phyloP scores from a whole-genome alignment of 345 rosid genomes.

The Bruguiera parviflora region DNA sequence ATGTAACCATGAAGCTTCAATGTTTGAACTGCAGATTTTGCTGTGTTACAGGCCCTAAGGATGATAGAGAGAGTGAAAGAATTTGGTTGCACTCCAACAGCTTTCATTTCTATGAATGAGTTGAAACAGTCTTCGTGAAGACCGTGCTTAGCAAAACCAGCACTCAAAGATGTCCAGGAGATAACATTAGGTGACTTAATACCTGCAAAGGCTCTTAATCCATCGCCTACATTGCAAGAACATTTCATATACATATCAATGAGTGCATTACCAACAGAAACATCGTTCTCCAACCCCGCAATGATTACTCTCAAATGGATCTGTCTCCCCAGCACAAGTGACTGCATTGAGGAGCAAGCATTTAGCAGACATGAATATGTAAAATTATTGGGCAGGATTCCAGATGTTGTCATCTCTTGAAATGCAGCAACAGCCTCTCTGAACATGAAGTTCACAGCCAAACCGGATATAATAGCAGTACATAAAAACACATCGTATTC shows the following conservation, averaged over 20 bases:
- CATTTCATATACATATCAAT: constrained; percentile 69
- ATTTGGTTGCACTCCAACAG: constrained; percentile 49
- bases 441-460: constrained; percentile 36
- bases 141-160: constrained; percentile 52
- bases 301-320: constrained; percentile 48
- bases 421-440: constrained; percentile 46
- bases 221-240: constrained; percentile 36
- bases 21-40: constrained; percentile 26
- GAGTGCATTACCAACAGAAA: constrained; percentile 60
- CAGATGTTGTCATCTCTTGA: constrained; percentile 44
- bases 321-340: constrained; percentile 52
- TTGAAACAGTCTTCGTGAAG: constrained; percentile 36
- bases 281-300: constrained; percentile 44
- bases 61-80: constrained; percentile 48
- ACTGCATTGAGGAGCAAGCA: constrained; percentile 34
- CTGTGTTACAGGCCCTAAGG: constrained; percentile 40
- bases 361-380: constrained; percentile 42
- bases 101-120: constrained; percentile 45
- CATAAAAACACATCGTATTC: constrained; percentile 50
- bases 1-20: constrained; percentile 49
- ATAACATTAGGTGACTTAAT: constrained; percentile 49
- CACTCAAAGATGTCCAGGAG: constrained; percentile 72
- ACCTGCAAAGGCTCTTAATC: constrained; percentile 40
- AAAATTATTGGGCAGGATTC: constrained; percentile 41
- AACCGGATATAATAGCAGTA: constrained; percentile 59